Base-by-base conservation (phyloP, 2,329 filamentous ascomycete species). In the Ambrosiella cleistominuta region DNA sequence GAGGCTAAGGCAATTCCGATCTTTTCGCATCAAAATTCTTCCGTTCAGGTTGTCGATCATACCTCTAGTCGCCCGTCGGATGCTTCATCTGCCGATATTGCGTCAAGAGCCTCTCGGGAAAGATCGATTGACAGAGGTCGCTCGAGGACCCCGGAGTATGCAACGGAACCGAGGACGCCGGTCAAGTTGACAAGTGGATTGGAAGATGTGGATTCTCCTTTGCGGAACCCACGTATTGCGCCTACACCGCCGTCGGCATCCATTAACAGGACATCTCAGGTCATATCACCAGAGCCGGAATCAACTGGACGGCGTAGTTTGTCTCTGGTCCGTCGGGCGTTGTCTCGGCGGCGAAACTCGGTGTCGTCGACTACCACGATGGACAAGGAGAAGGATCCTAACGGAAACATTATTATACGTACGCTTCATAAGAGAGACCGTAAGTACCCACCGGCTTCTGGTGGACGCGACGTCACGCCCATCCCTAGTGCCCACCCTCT, bases 11-110 rank as follows among this genome's bases (percentile, higher is more conserved):
- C 78, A 44, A 74, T 84, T 58, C 80, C 74, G 61, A 79, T 84
- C 63, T 82, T 77, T 62, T 74, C 77, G 17, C 81, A 84, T 62
- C 79, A 83, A 63, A 83, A 83, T 63, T 81, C 75, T 53, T 84
- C 81, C 3, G 69, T 84, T 9, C 66, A 82, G 47, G 74, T 83
- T 68, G 76, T 83, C 37, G 70, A 81, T 62, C 76, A 81, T 64
- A 47, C 55, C 2, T 74, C 75, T 8, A 71, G 70, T 47, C 76
- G 72, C 64, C 74, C 73, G 27, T 75, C 74, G 0, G 74, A 76
- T 58, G 69, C 67, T 51, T 71, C 73, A 17, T 71, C 73, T 50
- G 63, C 66, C 2, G 27, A 27, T 27, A 27, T 5, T 27, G 2
- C 27, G 3, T 27, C 27, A 27, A 27, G 27, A 27, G 3, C 27